These are phyloP conservation scores for Podila epicladia DNA, from an alignment of 192 early-diverging fungal genomes.

Conservation along the genomic window DNA sequence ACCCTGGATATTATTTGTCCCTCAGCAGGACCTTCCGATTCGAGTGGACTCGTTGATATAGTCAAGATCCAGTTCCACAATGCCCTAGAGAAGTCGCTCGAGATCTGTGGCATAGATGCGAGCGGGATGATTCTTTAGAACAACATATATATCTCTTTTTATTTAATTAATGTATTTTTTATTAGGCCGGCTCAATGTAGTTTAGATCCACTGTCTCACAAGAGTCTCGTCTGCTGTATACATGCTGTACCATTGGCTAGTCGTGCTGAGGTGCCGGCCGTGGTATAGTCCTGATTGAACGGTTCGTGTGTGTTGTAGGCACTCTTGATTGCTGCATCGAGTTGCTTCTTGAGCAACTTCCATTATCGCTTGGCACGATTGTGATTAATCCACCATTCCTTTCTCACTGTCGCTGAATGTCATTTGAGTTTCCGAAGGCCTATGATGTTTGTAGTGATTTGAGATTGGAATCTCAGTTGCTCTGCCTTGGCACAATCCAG, in stretches of 20 bases:
- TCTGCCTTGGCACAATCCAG: too few relatives aligned
- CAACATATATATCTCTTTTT: neutral
- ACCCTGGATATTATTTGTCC: constrained; percentile 33
- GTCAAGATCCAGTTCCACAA: neutral
- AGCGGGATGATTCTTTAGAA: constrained; percentile 18
- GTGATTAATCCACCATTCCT: neutral
- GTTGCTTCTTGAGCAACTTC: neutral
- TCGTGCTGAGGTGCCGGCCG: neutral
- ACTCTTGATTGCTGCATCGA: neutral
- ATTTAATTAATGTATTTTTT: neutral
- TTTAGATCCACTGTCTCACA: neutral
- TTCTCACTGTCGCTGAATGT: neutral
- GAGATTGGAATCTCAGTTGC: neutral
- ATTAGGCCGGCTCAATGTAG: neutral
- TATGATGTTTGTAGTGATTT: neutral
- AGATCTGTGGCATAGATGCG: constrained; percentile 44
- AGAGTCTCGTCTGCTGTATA: neutral
- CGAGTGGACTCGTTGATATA: neutral
- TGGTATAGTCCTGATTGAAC: neutral
- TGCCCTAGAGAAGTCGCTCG: constrained; percentile 32
- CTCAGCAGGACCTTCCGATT: neutral
- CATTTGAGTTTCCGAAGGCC: neutral
- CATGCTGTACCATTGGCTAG: neutral
- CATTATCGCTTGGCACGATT: neutral
- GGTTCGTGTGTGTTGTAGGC: neutral